Base-by-base conservation (phyloP, 2,329 filamentous ascomycete species). In the Xylariaceae sp. region DNA sequence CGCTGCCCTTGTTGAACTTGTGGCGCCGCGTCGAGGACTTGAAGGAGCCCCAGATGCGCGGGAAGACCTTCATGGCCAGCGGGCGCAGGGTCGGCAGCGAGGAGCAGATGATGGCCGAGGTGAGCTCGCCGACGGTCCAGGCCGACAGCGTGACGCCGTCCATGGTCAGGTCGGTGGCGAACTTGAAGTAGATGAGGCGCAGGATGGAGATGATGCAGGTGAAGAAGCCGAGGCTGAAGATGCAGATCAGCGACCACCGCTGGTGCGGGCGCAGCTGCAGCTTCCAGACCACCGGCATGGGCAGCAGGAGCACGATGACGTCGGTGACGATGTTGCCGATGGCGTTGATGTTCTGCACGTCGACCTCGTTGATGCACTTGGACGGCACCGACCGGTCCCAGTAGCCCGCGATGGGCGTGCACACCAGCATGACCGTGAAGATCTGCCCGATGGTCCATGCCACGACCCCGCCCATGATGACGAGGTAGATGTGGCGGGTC, bases 261-360 rank as follows among this genome's bases (percentile, higher is more conserved):
- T 39, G 38, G 19, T 27, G 41, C 24, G 16, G 35, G 14, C 42
- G 43, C 31, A 49, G 31, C 13, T 46, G 42, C 9, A 49, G 34
- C 15, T 33, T 26, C 44, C 42, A 47, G 5, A 43, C 41, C 7
- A 49, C 45, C 15, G 46, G 46, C 31, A 49, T 42, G 2, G 46
- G 46, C n/a, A 49, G 40, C 5, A 44, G 5, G 9, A 49, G 36
- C 12, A 49, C 22, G 18, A 47, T 40, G 8, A 49, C 2, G 24
- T 49, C 46, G 24, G 46, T 49, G 19, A 42, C 22, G 25, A 49
- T 37, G 29, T 49, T 49, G 8, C 46, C 46, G 12, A 45, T 13
- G 4, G 41, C 23, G 28, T 45, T 49, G 36, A 46, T 42, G 36
- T 39, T 43, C n/a, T 38, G 38, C 18, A 40, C 26, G 10, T 39